Conservation (phyloP, 2,329 filamentous ascomycete genomes). For the Tolypocladium tundrense region DNA sequence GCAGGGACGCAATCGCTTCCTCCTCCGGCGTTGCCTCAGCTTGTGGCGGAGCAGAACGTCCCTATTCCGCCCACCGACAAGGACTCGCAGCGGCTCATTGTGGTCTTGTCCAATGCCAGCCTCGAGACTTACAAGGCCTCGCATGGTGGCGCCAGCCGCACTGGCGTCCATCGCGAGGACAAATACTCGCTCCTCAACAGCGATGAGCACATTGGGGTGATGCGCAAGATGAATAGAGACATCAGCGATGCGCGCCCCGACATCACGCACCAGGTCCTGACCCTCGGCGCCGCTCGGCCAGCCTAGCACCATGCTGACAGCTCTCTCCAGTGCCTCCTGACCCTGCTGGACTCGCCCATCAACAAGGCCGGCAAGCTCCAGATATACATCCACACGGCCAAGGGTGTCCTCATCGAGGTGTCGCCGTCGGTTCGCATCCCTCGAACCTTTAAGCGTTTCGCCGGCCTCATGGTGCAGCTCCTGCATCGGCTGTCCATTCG, state of each 20-base stretch:
- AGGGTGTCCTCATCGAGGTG: conserved; percentile 94
- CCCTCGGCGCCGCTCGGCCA: conserved; percentile 9
- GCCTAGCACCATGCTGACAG: conserved; percentile 37
- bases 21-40: conserved; percentile 77
- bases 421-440: conserved; percentile 97
- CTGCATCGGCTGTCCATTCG: conserved; percentile 92
- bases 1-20: conserved; percentile 89
- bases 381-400: conserved; percentile 97
- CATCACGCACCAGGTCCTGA: conserved; percentile 86
- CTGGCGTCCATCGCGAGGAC: conserved; percentile 64
- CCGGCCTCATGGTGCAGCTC: conserved; percentile 95
- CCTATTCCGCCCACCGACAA: conserved; percentile 82
- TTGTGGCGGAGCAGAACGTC: conserved; percentile 85
- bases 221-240: conserved; percentile 99
- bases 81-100: conserved; percentile 82
- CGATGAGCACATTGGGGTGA: conserved; percentile 97
- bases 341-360: conserved; percentile 91
- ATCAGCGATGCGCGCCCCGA: conserved; percentile 96
- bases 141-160: conserved; percentile 56
- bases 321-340: conserved; percentile 72
- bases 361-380: conserved; percentile 97
- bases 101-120: conserved; percentile 93
- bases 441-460: conserved; percentile 97
- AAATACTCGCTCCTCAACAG: conserved; percentile 98
- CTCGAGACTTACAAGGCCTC: conserved; percentile 95